Percentiles rank a stretch among this genome's conserved stretches.
Evolutionary conservation across 768 basidiomycete species (phyloP).

Genomic region (Mycena olivaceomarginata): DNA sequence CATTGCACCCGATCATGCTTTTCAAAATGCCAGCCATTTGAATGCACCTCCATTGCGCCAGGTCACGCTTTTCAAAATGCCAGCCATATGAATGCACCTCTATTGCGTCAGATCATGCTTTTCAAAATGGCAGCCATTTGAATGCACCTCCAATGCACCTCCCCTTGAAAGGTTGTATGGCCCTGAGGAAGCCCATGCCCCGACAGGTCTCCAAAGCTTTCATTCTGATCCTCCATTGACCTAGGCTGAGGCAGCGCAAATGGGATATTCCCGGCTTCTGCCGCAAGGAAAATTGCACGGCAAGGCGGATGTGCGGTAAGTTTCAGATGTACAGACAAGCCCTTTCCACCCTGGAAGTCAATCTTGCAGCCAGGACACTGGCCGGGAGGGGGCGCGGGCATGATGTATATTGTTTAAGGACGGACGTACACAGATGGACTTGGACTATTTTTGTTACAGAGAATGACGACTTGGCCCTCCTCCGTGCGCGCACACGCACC

Average conservation of each 20-base stretch:
- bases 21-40: too few species aligned
- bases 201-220: background rate
- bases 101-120: too few species aligned
- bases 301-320: background rate
- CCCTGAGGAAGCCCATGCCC: slow-evolving; percentile 10
- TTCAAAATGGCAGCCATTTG: too few species aligned
- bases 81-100: too few species aligned
- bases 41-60: too few species aligned
- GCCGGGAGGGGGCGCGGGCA: background rate
- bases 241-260: background rate
- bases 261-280: background rate
- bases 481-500: background rate
- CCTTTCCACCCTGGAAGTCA: background rate
- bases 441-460: background rate
- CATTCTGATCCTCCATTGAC: background rate
- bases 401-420: background rate
- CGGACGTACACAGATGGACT: background rate
- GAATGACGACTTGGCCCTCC: background rate
- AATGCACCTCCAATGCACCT: too few species aligned
- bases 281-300: background rate
- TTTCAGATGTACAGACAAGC: background rate
- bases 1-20: too few species aligned
- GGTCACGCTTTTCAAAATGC: too few species aligned
- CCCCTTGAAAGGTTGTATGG: background rate
- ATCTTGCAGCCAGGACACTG: background rate